A percentile compares a stretch with the other conserved stretches of the same genome.
Conservation (phyloP, 345 rosid species). For the Populus pruinosa region DNA sequence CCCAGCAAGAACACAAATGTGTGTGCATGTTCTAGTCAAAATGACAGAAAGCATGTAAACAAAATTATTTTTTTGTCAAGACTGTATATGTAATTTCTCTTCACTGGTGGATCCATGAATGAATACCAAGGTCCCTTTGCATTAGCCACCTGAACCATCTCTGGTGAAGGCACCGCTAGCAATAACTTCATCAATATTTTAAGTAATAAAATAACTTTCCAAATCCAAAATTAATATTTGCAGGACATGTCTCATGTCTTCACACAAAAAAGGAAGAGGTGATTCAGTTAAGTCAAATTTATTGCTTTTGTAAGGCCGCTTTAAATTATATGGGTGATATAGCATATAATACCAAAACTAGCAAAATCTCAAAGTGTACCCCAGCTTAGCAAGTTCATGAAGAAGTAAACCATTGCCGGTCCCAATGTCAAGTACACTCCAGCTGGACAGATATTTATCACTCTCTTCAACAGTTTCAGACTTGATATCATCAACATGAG, state of each 20-base stretch:
- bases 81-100: too few species aligned
- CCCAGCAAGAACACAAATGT: neutral
- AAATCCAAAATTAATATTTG: neutral
- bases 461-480: constrained; percentile 47
- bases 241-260: neutral
- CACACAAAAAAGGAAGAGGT: neutral
- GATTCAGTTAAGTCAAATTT: neutral
- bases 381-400: constrained; percentile 91
- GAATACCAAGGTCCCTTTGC: neutral
- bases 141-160: neutral
- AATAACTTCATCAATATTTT: too few species aligned
- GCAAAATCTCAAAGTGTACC: constrained; percentile 54
- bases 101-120: too few species aligned
- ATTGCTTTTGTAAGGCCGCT: too few species aligned
- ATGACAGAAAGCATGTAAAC: too few species aligned
- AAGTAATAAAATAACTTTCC: neutral
- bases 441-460: constrained; percentile 57
- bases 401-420: constrained; percentile 96
- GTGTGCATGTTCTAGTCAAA: neutral
- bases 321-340: neutral
- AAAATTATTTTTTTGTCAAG: too few species aligned
- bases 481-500: constrained; percentile 36
- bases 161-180: too few species aligned
- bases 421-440: constrained; percentile 97
- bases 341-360: constrained; percentile 31